Conservation (phyloP, 2,329 filamentous ascomycete species). For the Colletotrichum shisoi region DNA sequence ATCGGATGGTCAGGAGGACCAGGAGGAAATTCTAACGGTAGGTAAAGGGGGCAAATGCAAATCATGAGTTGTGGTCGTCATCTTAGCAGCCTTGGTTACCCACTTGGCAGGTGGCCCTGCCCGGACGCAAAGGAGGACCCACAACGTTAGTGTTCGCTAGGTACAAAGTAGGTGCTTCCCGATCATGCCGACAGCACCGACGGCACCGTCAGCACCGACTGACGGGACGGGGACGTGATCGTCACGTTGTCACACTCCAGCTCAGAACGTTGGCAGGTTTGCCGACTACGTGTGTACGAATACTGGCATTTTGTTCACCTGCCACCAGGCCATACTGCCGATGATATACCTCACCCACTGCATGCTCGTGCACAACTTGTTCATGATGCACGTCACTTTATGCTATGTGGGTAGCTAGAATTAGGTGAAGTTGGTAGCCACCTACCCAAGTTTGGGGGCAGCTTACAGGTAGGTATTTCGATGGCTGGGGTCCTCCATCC, state of each 20-base stretch:
- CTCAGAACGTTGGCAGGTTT: too few relatives aligned
- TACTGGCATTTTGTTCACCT: background rate
- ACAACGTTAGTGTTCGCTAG: background rate
- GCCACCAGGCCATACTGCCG: conserved; percentile 7
- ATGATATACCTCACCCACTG: background rate
- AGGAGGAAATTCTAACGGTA: background rate
- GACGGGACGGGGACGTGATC: background rate
- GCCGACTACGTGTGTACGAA: too few relatives aligned
- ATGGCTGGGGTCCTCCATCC: background rate
- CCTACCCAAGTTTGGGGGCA: background rate
- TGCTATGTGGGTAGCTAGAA: background rate
- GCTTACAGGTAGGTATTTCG: background rate
- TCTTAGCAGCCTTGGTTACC: conserved; percentile 27
- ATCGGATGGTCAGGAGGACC: too few relatives aligned
- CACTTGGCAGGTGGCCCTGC: conserved; percentile 14
- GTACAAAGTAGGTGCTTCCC: conserved; percentile 8
- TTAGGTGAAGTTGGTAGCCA: background rate
- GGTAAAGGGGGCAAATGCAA: conserved; percentile 29
- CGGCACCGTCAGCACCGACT: background rate
- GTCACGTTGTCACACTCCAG: conserved; percentile 24
- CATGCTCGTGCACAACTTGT: conserved; percentile 17
- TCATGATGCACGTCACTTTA: background rate
- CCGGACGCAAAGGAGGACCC: background rate
- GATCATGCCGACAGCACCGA: conserved; percentile 20
- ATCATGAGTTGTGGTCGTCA: conserved; percentile 32